These are phyloP conservation scores for Cutaneotrichosporon spelunceum DNA, from an alignment of 1,284 basidiomycete genomes.

Conservation along the genomic window DNA sequence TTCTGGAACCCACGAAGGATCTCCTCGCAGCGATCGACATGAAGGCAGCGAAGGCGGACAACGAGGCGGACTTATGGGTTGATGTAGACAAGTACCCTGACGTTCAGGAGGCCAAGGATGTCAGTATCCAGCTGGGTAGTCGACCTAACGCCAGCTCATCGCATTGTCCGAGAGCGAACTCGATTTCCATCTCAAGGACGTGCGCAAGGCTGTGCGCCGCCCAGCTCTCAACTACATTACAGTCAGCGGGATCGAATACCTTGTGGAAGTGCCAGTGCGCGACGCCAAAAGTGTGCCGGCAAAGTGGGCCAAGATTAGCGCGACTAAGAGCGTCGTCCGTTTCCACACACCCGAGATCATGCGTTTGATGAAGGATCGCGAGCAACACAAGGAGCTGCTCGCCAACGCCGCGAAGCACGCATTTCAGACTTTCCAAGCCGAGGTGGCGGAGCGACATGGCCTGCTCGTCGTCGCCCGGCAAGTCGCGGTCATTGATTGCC, in stretches of 20 bases:
- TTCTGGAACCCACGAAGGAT: constrained; percentile 59
- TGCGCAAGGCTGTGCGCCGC: constrained; percentile 68
- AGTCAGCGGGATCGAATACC: constrained; percentile 69
- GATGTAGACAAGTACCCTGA: constrained; percentile 68
- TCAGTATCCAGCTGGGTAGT: constrained; percentile 23
- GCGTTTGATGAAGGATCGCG: constrained; percentile 66
- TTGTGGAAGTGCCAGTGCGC: constrained; percentile 71
- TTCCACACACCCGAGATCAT: constrained; percentile 76
- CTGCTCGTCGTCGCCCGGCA: constrained; percentile 67
- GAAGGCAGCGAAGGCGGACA: constrained; percentile 65
- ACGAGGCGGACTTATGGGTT: constrained; percentile 70
- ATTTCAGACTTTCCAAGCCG: constrained; percentile 64
- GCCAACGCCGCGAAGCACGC: constrained; percentile 64
- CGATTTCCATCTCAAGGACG: constrained; percentile 66
- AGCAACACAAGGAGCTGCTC: constrained; percentile 73
- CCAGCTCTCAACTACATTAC: constrained; percentile 73
- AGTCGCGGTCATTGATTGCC: constrained; percentile 63
- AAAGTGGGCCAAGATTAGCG: constrained; percentile 74
- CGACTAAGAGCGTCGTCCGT: constrained; percentile 74
- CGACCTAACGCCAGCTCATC: constrained; percentile 39
- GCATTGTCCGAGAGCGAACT: constrained; percentile 64
- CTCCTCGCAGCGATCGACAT: constrained; percentile 64
- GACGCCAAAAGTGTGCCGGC: constrained; percentile 72
- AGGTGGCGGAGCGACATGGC: constrained; percentile 68
- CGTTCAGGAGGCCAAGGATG: constrained; percentile 58